Evolutionary conservation across 2,329 filamentous ascomycete genomes (phyloP).

Genomic region (Epichloe uncinata): DNA sequence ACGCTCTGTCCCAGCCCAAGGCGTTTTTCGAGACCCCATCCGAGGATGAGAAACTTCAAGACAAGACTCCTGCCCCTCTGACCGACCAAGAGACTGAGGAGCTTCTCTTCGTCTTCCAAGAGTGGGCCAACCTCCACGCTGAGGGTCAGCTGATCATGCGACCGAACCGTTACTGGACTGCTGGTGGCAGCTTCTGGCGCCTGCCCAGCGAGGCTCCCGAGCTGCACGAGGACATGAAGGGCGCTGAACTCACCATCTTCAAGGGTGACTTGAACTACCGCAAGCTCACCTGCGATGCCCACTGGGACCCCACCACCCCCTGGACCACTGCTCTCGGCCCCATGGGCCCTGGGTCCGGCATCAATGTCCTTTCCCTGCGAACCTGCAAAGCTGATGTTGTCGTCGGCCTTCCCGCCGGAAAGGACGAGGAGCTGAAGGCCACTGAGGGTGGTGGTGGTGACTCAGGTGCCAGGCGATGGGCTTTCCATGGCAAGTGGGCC

Average conservation of each 20-base stretch:
- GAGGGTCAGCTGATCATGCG: slow-evolving; percentile 76
- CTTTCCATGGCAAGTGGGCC: slow-evolving; percentile 92
- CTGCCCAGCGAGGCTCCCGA: slow-evolving; percentile 55
- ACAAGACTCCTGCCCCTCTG: slow-evolving; percentile 46
- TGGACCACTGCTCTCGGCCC: slow-evolving; percentile 79
- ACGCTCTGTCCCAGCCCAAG: slow-evolving; percentile 63
- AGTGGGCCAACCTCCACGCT: slow-evolving; percentile 68
- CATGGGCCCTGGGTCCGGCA: slow-evolving; percentile 64
- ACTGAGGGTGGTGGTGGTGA: slow-evolving; percentile 59
- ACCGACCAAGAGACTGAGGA: slow-evolving; percentile 53
- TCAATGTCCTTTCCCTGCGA: slow-evolving; percentile 75
- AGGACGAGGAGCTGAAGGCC: slow-evolving; percentile 66
- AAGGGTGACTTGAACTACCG: slow-evolving; percentile 97
- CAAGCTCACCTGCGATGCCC: slow-evolving; percentile 72
- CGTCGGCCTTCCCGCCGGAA: slow-evolving; percentile 68
- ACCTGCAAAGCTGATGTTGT: slow-evolving; percentile 97
- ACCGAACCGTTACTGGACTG: slow-evolving; percentile 85
- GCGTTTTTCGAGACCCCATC: slow-evolving; percentile 65
- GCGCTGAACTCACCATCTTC: slow-evolving; percentile 81
- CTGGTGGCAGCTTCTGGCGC: slow-evolving; percentile 77
- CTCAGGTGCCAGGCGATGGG: slow-evolving; percentile 66
- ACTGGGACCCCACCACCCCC: slow-evolving; percentile 76
- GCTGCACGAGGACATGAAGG: slow-evolving; percentile 64
- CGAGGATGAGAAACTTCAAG: slow-evolving; percentile 48
- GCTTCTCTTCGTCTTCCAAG: slow-evolving; percentile 63